phyloP scores from a whole-genome alignment of 192 early-diverging fungal species.

The Spinellus fusiger region DNA sequence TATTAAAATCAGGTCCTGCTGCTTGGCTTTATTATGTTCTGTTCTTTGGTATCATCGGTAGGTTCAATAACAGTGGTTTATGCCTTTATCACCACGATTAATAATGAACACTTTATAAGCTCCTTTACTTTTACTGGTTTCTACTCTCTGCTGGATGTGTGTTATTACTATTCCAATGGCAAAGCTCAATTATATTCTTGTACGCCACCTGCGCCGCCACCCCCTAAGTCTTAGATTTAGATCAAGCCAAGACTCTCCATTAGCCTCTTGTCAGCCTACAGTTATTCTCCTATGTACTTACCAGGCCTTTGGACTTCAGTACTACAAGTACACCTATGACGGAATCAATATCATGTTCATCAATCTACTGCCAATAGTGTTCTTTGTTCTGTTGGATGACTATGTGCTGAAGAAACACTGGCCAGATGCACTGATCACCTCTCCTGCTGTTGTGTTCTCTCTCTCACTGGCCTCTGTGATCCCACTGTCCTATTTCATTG shows the following conservation, averaged over 20 bases:
- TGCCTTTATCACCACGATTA: not conserved
- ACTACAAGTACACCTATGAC: constrained; percentile 95
- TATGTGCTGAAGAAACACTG: constrained; percentile 60
- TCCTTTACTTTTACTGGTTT: constrained; percentile 74
- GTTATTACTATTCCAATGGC: constrained; percentile 93
- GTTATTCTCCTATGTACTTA: constrained; percentile 84
- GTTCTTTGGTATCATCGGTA: constrained; percentile 46
- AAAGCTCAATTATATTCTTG: constrained; percentile 78
- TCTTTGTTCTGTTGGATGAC: constrained; percentile 80
- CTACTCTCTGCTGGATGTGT: constrained; percentile 78
- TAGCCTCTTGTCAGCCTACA: constrained; percentile 26
- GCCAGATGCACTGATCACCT: constrained; percentile 48
- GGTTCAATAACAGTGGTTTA: not conserved
- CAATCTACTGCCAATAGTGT: constrained; percentile 78
- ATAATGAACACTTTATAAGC: constrained; percentile 39
- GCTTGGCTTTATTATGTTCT: constrained; percentile 45
- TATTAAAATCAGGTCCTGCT: constrained; percentile 33
- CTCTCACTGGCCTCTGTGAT: constrained; percentile 75
- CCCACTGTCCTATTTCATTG: constrained; percentile 94
- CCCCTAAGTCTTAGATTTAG: constrained; percentile 74
- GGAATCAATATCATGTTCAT: constrained; percentile 97
- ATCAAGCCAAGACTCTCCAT: constrained; percentile 30
- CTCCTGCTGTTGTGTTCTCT: constrained; percentile 61
- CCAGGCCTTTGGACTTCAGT: constrained; percentile 82
- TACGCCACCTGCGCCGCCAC: constrained; percentile 71